Base-by-base conservation (phyloP, 495 filamentous ascomycete species). In the Penicillium argentinense region DNA sequence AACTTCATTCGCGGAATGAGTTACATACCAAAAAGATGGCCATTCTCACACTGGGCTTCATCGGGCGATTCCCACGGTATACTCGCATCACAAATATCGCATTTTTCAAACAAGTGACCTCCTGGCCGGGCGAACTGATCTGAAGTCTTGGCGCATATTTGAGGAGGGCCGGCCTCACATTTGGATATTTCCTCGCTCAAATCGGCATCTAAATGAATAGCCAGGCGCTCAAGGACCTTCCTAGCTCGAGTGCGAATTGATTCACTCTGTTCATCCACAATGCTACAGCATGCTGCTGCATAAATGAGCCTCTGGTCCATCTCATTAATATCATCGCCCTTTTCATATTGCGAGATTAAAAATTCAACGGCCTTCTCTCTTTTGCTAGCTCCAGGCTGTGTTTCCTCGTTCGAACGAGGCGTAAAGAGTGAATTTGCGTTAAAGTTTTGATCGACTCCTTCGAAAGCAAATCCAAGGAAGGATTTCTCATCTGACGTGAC, bases 1-100 rank as follows among this genome's bases (percentile, higher is more conserved):
- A 39, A 18, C 2, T 21, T 21, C 33, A n/a, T n/a, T 36, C 8
- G 16, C 8, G 33, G 2, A 7, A 21, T 36, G 21, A 5, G 18
- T 18, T 1, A 56, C 64, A 39, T 62, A 78, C 74, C 60, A 38
- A 73, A 80, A n/a, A 71, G 42, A 62, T 81, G 78, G 4, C 75
- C 75, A 36, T 60, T 63, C 9, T 51, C 56, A 51, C 78, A 81
- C 33, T 67, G 60, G 8, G 75, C 72, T 41, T 72, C 64, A 11
- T 49, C 48, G 12, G 51, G 33, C 1, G 69, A 68, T 36, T 58
- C 54, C 62, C 75, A 74, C 0, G 47, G 43, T 26, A 81, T 68
- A 3, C 55, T 57, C 3, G 66, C 60, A 9, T 64, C 64, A 42
- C 78, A 81, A 29, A 80, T 69, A 3, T 69, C 66, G 47, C 78